phyloP scores from a whole-genome alignment of 2,329 filamentous ascomycete genomes.

The Trichoderma hamatum region DNA sequence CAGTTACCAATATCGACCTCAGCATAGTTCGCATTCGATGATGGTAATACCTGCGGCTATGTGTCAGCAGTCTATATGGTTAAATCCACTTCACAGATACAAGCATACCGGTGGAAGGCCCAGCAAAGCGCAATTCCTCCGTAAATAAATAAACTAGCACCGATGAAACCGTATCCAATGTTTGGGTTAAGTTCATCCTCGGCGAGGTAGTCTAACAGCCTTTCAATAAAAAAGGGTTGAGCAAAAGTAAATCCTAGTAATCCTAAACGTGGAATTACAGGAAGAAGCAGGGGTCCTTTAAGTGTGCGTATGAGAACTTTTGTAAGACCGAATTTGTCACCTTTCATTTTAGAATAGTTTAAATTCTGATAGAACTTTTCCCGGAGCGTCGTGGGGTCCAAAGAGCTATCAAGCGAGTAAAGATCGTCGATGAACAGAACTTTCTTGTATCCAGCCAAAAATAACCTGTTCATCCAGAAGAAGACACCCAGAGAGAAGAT shows the following conservation, averaged over 20 bases:
- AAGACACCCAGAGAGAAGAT: conserved; percentile 39
- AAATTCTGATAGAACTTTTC: neutral
- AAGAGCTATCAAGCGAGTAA: conserved; percentile 39
- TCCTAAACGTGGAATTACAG: conserved; percentile 36
- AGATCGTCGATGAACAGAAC: conserved; percentile 41
- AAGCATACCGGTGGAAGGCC: neutral
- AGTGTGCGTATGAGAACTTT: neutral
- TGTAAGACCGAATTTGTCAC: neutral
- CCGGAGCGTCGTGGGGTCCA: neutral
- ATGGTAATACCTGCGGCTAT: neutral
- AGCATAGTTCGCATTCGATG: neutral
- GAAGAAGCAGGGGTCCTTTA: neutral
- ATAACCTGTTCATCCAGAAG: conserved; percentile 43
- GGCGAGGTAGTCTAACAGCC: conserved; percentile 36
- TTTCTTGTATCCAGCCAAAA: conserved; percentile 41
- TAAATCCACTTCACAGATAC: neutral
- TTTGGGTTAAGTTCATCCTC: conserved; percentile 27
- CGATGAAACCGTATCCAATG: conserved; percentile 48
- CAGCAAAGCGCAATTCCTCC: conserved; percentile 43
- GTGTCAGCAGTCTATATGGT: neutral
- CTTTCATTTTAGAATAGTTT: neutral
- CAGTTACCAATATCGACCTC: conserved; percentile 37
- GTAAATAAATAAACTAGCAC: conserved; percentile 46
- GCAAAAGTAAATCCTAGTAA: conserved; percentile 41
- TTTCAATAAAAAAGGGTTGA: conserved; percentile 46